A percentile compares a stretch with the other conserved stretches of the same genome.
Evolutionary conservation across 2,329 filamentous ascomycete genomes (phyloP).

Genomic region (Fusarium liriodendri): DNA sequence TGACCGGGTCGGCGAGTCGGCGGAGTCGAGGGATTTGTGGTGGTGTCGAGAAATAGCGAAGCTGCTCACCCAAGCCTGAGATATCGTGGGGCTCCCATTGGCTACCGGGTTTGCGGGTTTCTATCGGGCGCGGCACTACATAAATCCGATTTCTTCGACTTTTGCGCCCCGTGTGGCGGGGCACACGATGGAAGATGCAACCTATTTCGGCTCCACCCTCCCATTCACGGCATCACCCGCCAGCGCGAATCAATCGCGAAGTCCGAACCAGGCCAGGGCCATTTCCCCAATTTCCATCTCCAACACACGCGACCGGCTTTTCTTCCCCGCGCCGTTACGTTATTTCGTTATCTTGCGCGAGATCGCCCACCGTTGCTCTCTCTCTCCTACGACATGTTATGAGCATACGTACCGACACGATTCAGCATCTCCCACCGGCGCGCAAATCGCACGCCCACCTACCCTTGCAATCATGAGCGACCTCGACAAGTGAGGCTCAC

Average conservation of each 20-base stretch:
- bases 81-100: constrained; percentile 38
- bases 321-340: not conserved
- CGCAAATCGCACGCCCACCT: constrained; percentile 36
- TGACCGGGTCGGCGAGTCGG: constrained; percentile 38
- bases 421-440: constrained; percentile 29
- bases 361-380: not conserved
- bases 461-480: constrained; percentile 78
- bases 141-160: constrained; percentile 23
- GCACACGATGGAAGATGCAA: not conserved
- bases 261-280: constrained; percentile 15
- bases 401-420: constrained; percentile 15
- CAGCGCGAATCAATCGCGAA: constrained; percentile 27
- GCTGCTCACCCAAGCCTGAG: constrained; percentile 37
- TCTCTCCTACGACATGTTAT: constrained; percentile 42
- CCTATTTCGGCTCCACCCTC: not conserved
- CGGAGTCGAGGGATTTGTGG: constrained; percentile 44
- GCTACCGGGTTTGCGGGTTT: constrained; percentile 25
- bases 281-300: constrained; percentile 26
- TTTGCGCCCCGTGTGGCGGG: not conserved
- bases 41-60: constrained; percentile 37
- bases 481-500: constrained; percentile 79
- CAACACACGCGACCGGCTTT: constrained; percentile 17
- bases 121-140: constrained; percentile 15
- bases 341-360: not conserved
- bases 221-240: constrained; percentile 20